Base-by-base conservation (phyloP, 805 yeast genomes). In the Myxozyma geophila region DNA sequence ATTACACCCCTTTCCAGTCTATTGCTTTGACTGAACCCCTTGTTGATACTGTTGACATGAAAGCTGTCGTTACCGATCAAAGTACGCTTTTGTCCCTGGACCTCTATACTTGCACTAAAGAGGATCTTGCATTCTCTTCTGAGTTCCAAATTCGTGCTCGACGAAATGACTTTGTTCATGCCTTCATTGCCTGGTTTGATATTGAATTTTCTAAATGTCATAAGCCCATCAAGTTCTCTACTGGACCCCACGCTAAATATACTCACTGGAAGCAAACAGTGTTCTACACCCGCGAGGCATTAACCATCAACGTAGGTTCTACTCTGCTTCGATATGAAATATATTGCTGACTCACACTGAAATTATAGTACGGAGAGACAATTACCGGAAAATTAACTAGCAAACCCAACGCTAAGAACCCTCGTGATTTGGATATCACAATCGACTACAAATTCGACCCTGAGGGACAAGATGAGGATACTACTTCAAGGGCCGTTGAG, bases 221-320 rank as follows among this genome's bases (percentile, higher is more conserved):
- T 61, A 75, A 76, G 65, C 80, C 81, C 19, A 87, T 93, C 63
- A 80, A 79, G 39, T 92, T 95, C 75, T 87, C 95, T 21, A 96
- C 99, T 13, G 98, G 98, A 28, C 97, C 99, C 41, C 92, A 89
- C 78, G 87, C 92, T 54, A 85, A 86, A 70, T 92, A 92, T 81
- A 95, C 99, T 15, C 99, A 95, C 80, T 95, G 99, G 99, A 96
- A 95, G 77, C 99, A 95, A 80, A 89, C 97, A 19, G 96, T 95
- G 0, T 92, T 96, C 78, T 96, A 95, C 77, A 82, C 93, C 73
- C 86, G 83, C 70, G 89, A 90, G 72, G 96, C 90, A 36, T 77
- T 93, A 68, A 89, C 67, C 43, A 46, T 68, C 19, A 64, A 67
- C 52, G 68, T 63, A 36, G 37, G 67, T 53, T 50, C 28, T 33